Base-by-base conservation (phyloP, 129 eudicot genomes). In the Centaurea solstitialis region DNA sequence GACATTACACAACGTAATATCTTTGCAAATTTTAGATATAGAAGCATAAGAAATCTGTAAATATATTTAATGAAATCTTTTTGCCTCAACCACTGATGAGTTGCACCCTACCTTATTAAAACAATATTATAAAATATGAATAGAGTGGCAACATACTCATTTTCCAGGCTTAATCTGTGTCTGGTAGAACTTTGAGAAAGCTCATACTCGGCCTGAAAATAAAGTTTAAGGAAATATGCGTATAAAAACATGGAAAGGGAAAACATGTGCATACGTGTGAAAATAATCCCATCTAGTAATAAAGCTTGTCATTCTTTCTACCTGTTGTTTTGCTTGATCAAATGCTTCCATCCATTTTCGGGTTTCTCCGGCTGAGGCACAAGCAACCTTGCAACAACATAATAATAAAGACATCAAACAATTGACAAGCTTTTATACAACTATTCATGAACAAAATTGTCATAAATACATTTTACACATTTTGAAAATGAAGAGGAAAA, bases 311-410 rank as follows among this genome's bases (percentile, higher is more conserved):
- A 15, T 50, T 35, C 12, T 45, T 28, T 57, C 4, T 88, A 94
- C 98, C 91, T 90, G 93, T 83, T 91, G 94, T 78, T 91, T 96
- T 22, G 98, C 99, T 67, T 86, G 97, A 80, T 91, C 91, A 86
- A 96, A 96, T 87, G 99, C 97, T 84, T 93, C 98, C 93, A 93
- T 80, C 98, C 99, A 96, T 73, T 91, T 91, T 24, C 89, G 89
- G 70, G 92, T 92, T 84, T 96, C 98, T 76, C 92, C 99, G 24
- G 93, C 93, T 83, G 93, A 84, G 40, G 89, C 90, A 93, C 98
- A 96, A 81, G 99, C 99, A 91, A 96, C 90, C 99, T 95, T 88
- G 90, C 88, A 82, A 69, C 77, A 89, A 85, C 59, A 17, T 21
- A 75, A 76, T 75, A 62, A 77, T 78, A 74, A 87, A 81, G 8